A percentile compares a stretch with the other conserved stretches of the same genome.
These are phyloP conservation scores for Suillus weaverae DNA, from an alignment of 768 basidiomycete genomes.

Conservation along the genomic window DNA sequence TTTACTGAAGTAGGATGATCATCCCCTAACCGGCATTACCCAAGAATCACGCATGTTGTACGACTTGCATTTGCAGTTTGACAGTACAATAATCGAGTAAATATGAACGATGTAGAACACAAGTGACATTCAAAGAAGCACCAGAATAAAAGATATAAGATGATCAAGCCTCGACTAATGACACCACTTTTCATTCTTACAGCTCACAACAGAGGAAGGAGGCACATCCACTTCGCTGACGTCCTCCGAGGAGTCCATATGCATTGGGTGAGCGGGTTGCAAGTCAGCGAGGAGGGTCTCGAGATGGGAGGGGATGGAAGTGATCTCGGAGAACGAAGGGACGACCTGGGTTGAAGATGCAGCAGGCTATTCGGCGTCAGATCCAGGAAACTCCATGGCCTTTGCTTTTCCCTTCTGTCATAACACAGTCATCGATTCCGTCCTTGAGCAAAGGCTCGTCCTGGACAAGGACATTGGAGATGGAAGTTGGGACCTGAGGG, in stretches of 20 bases:
- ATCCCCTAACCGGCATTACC: too few species aligned
- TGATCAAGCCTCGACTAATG: background rate
- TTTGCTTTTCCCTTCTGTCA: conserved; percentile 37
- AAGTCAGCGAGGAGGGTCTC: too few species aligned
- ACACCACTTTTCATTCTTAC: background rate
- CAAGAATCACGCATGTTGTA: too few species aligned
- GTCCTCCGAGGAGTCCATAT: conserved; percentile 38
- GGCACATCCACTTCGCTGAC: background rate
- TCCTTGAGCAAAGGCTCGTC: background rate
- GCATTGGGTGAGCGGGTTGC: conserved; percentile 35
- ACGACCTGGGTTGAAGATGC: too few species aligned
- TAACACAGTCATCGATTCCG: background rate
- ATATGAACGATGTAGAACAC: background rate
- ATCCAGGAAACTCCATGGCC: conserved; percentile 24
- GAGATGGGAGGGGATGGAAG: too few species aligned
- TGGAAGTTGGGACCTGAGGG: background rate
- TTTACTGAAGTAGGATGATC: conserved; percentile 30
- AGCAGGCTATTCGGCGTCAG: conserved; percentile 17
- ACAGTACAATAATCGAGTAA: background rate
- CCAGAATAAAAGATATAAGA: background rate
- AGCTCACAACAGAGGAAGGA: background rate
- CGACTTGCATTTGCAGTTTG: background rate
- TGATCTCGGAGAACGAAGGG: too few species aligned
- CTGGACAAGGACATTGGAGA: background rate
- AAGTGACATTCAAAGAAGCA: background rate